These are phyloP conservation scores for Neoascochyta sp. DNA, from an alignment of 2,329 filamentous ascomycete species.

Conservation along the genomic window DNA sequence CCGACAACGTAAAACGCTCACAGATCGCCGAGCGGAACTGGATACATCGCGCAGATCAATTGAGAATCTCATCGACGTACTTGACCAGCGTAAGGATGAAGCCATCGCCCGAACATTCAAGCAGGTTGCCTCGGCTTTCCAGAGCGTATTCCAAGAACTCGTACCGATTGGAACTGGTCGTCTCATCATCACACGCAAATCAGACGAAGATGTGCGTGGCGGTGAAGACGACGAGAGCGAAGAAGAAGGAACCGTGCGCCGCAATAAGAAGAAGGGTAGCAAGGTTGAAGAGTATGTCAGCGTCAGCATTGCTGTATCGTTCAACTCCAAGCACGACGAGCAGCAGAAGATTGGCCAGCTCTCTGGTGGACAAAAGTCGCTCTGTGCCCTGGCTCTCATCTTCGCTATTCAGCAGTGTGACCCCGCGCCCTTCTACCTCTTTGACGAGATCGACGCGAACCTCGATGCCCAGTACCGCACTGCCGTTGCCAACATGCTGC, in stretches of 20 bases:
- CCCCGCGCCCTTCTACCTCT: conserved; percentile 96
- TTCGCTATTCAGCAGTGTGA: conserved; percentile 99
- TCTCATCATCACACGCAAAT: conserved; percentile 86
- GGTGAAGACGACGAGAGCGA: conserved; percentile 56
- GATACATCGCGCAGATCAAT: conserved; percentile 84
- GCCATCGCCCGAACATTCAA: conserved; percentile 98
- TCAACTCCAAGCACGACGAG: conserved; percentile 98
- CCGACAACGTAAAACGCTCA: conserved; percentile 80
- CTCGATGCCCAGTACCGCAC: conserved; percentile 97
- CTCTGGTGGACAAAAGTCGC: conserved; percentile 94
- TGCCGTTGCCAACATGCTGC: conserved; percentile 83
- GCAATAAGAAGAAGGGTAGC: conserved; percentile 16
- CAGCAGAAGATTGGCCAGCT: conserved; percentile 97
- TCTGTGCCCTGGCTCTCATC: conserved; percentile 94
- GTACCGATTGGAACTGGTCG: conserved; percentile 90
- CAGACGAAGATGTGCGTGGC: conserved; percentile 69
- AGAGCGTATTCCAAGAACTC: conserved; percentile 87
- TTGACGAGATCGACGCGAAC: conserved; percentile 98
- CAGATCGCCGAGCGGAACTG: conserved; percentile 79
- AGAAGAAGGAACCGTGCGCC: conserved; percentile 33
- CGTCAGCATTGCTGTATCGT: conserved; percentile 94
- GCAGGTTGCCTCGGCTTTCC: conserved; percentile 91
- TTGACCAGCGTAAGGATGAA: conserved; percentile 95
- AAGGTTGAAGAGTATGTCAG: conserved; percentile 93
- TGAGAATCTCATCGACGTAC: conserved; percentile 83